phyloP scores from a whole-genome alignment of 2,329 filamentous ascomycete genomes.

The Fusarium dimerum region DNA sequence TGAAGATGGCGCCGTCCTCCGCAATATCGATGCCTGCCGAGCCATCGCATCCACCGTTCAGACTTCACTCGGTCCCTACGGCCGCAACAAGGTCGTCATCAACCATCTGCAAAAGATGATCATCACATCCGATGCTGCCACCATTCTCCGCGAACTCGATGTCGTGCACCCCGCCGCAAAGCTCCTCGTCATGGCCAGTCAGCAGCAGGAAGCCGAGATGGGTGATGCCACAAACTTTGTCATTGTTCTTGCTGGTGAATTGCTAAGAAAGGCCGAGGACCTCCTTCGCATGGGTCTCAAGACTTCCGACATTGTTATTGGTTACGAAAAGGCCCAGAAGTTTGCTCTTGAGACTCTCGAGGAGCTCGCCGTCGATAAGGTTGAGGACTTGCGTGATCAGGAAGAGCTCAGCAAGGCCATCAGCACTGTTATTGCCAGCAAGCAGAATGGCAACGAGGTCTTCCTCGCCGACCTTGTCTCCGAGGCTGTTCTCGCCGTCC shows the following conservation, averaged over 20 bases:
- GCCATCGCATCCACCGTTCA: conserved; percentile 95
- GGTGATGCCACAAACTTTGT: conserved; percentile 98
- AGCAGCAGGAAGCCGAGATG: conserved; percentile 99
- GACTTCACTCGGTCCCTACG: conserved; percentile 94
- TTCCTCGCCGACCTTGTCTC: conserved; percentile 84
- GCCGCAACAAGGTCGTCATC: conserved; percentile 99
- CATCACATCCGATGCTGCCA: conserved; percentile 94
- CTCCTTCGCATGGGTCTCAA: conserved; percentile 95
- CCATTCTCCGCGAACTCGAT: conserved; percentile 94
- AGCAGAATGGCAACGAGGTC: conserved; percentile 93
- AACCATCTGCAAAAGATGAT: conserved; percentile 99
- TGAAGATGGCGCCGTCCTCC: conserved; percentile 97
- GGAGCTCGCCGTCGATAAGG: conserved; percentile 86
- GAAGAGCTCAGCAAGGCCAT: conserved; percentile 92
- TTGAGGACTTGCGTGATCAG: conserved; percentile 78
- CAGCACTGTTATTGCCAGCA: conserved; percentile 91
- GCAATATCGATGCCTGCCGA: conserved; percentile 98
- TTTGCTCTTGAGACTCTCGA: conserved; percentile 85
- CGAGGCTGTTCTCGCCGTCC: conserved; percentile 79
- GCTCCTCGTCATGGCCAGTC: conserved; percentile 95
- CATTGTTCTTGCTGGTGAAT: conserved; percentile 91
- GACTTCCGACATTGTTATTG: conserved; percentile 94
- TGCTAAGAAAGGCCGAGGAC: conserved; percentile 96
- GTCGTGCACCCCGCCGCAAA: conserved; percentile 98
- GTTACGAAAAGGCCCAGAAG: conserved; percentile 92